Evolutionary conservation across 2,329 filamentous ascomycete genomes (phyloP).

Genomic region (Calonectria multiphialidica): DNA sequence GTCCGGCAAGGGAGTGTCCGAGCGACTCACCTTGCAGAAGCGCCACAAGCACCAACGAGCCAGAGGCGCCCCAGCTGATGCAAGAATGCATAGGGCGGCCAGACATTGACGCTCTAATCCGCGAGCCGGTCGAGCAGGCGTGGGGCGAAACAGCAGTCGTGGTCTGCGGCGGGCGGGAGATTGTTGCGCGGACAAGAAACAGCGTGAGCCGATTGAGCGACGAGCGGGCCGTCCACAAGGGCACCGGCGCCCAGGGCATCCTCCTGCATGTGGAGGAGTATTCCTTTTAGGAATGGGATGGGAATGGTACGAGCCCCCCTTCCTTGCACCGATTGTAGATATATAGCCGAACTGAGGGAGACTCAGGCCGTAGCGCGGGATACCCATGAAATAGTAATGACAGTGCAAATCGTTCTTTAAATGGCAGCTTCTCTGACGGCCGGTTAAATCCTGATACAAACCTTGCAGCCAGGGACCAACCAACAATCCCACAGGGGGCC

Average conservation of each 20-base stretch:
- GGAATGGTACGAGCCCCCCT: background rate
- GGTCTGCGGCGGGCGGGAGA: constrained; percentile 68
- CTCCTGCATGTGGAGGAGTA: constrained; percentile 72
- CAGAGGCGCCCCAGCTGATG: constrained; percentile 46
- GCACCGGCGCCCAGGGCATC: constrained; percentile 73
- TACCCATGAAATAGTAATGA: constrained; percentile 14
- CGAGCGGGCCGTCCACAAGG: constrained; percentile 73
- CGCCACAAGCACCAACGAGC: background rate
- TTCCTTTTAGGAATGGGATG: constrained; percentile 53
- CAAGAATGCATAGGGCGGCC: constrained; percentile 61
- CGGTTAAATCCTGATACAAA: constrained; percentile 11
- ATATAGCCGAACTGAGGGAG: constrained; percentile 5
- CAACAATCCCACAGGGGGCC: background rate
- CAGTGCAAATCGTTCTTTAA: background rate
- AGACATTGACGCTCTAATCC: constrained; percentile 64
- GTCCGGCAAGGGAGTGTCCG: constrained; percentile 10
- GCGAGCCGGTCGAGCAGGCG: constrained; percentile 66
- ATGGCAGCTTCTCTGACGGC: background rate
- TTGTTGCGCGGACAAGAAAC: constrained; percentile 67
- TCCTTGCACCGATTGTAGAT: background rate
- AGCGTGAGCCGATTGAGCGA: constrained; percentile 68
- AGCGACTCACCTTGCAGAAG: constrained; percentile 29
- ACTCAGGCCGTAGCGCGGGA: background rate
- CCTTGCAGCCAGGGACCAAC: background rate
- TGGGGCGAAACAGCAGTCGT: constrained; percentile 72